Conservation (phyloP, 1,139 yeast genomes). For the Chernovozyma sophiae-reginae region DNA sequence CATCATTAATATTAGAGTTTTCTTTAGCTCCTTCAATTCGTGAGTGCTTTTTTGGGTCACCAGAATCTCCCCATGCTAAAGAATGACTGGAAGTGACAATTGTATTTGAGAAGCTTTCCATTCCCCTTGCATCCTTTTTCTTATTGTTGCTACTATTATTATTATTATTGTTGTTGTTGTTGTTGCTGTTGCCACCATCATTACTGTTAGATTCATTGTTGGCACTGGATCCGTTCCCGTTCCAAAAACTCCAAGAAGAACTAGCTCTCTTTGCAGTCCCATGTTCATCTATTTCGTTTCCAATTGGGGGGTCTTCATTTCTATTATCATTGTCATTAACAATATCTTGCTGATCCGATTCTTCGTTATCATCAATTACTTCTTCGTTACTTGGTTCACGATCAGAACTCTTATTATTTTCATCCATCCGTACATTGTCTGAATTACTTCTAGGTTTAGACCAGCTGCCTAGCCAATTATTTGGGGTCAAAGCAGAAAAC, state of each 20-base stretch:
- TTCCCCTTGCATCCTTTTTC: slow-evolving; percentile 8
- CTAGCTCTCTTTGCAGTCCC: slow-evolving; percentile 21
- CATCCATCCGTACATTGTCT: slow-evolving; percentile 1
- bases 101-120: slow-evolving; percentile 24
- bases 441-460: slow-evolving; percentile 4
- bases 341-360: slow-evolving; percentile 5
- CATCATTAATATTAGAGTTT: slow-evolving; percentile 32
- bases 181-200: slow-evolving; percentile 7
- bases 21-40: slow-evolving; percentile 52
- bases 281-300: slow-evolving; percentile 35
- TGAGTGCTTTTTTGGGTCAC: slow-evolving; percentile 47
- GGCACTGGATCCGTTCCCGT: slow-evolving; percentile 5
- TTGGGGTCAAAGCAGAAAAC: background rate
- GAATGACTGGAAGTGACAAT: slow-evolving; percentile 33
- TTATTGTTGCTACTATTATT: slow-evolving; percentile 11
- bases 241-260: slow-evolving; percentile 40
- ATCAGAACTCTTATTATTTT: background rate
- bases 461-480: slow-evolving; percentile 4
- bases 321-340: slow-evolving; percentile 14
- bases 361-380: slow-evolving; percentile 9
- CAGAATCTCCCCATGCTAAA: slow-evolving; percentile 14
- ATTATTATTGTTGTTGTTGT: slow-evolving; percentile 8
- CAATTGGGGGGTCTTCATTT: slow-evolving; percentile 24
- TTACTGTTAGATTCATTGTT: slow-evolving; percentile 9
- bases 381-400: slow-evolving; percentile 3